These are phyloP conservation scores for Fusarium sp. DNA, from an alignment of 2,329 filamentous ascomycete species.

Conservation along the genomic window DNA sequence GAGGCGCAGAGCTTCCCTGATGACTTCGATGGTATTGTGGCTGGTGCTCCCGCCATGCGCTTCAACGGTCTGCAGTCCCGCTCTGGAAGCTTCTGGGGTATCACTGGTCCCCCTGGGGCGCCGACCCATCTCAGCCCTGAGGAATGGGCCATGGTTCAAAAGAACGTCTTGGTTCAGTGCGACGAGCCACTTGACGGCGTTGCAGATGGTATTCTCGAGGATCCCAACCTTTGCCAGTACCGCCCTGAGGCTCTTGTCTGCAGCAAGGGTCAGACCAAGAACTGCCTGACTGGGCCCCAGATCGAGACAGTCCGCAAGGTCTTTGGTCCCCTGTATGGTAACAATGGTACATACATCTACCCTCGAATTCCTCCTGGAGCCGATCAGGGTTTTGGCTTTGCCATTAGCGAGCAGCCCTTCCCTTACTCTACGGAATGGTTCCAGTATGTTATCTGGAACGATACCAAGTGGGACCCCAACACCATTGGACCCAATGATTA, in stretches of 20 bases:
- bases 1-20: slow-evolving; percentile 63
- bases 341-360: slow-evolving; percentile 44
- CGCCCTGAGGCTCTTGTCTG: slow-evolving; percentile 55
- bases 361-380: slow-evolving; percentile 41
- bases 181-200: slow-evolving; percentile 59
- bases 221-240: slow-evolving; percentile 57
- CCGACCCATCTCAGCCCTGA: slow-evolving; percentile 33
- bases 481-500: slow-evolving; percentile 52
- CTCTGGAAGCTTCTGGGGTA: slow-evolving; percentile 18
- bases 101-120: slow-evolving; percentile 4
- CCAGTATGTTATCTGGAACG: slow-evolving; percentile 53
- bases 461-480: slow-evolving; percentile 45
- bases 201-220: slow-evolving; percentile 59
- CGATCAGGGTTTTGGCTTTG: slow-evolving; percentile 40
- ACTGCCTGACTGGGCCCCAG: slow-evolving; percentile 16
- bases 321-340: slow-evolving; percentile 32
- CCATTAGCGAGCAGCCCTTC: neutral
- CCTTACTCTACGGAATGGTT: slow-evolving; percentile 44
- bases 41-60: slow-evolving; percentile 60
- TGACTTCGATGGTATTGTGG: slow-evolving; percentile 63
- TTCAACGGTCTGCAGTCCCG: slow-evolving; percentile 41
- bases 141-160: slow-evolving; percentile 54
- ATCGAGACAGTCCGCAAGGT: slow-evolving; percentile 20
- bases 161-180: slow-evolving; percentile 59
- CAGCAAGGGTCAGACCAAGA: neutral